These are phyloP conservation scores for Populus pruinosa DNA, from an alignment of 345 rosid genomes.

Conservation along the genomic window DNA sequence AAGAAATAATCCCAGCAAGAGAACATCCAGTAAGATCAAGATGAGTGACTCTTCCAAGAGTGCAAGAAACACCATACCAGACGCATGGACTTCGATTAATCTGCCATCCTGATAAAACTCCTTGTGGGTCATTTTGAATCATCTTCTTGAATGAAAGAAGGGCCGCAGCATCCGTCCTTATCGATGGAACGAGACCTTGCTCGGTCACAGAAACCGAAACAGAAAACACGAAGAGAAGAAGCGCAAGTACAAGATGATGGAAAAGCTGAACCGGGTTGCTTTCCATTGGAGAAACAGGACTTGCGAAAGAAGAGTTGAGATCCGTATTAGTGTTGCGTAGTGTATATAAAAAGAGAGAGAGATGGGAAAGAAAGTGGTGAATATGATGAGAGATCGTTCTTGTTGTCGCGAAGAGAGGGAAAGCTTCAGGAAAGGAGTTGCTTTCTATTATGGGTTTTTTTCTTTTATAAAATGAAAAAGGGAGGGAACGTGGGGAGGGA, in stretches of 20 bases:
- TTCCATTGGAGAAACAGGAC: slow-evolving; percentile 48
- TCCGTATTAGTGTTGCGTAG: background rate
- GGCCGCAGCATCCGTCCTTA: slow-evolving; percentile 64
- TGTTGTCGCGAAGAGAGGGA: slow-evolving; percentile 26
- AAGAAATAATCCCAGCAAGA: slow-evolving; percentile 54
- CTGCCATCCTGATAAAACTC: slow-evolving; percentile 59
- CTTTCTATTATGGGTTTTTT: slow-evolving; percentile 15
- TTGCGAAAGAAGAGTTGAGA: slow-evolving; percentile 16
- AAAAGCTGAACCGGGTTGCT: slow-evolving; percentile 35
- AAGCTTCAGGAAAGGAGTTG: slow-evolving; percentile 40
- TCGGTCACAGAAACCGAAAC: slow-evolving; percentile 28
- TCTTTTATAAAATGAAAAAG: background rate
- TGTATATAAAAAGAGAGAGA: slow-evolving; percentile 10
- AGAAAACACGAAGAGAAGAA: slow-evolving; percentile 24
- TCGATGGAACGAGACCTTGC: slow-evolving; percentile 36
- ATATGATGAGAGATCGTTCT: slow-evolving; percentile 41
- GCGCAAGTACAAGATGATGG: slow-evolving; percentile 26
- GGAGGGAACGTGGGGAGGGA: slow-evolving; percentile 43
- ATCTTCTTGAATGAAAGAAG: slow-evolving; percentile 66
- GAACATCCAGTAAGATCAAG: slow-evolving; percentile 58
- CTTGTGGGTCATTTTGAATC: slow-evolving; percentile 64
- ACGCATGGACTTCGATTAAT: slow-evolving; percentile 50
- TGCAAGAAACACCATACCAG: slow-evolving; percentile 78
- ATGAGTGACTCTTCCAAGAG: slow-evolving; percentile 56
- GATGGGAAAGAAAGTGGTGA: slow-evolving; percentile 26